Conservation (phyloP, 2,329 filamentous ascomycete genomes). For the Tympanopsis confertula region DNA sequence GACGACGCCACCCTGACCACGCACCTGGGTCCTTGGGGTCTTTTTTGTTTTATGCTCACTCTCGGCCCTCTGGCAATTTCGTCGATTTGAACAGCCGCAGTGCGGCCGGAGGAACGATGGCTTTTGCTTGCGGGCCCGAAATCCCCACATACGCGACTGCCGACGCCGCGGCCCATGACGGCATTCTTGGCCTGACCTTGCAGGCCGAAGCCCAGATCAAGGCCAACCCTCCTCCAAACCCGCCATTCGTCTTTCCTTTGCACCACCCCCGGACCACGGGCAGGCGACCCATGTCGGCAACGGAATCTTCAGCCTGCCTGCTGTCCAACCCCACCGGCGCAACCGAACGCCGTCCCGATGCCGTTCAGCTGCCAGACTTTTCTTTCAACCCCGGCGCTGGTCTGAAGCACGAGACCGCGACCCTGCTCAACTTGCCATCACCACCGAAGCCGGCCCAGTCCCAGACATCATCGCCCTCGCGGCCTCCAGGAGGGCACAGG, state of each 20-base stretch:
- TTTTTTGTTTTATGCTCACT: slow-evolving; percentile 7
- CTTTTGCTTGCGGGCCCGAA: neutral
- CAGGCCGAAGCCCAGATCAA: too few relatives aligned
- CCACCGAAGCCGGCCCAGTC: slow-evolving; percentile 44
- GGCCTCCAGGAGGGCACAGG: slow-evolving; percentile 48
- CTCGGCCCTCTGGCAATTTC: slow-evolving; percentile 17
- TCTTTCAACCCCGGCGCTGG: slow-evolving; percentile 30
- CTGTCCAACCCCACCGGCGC: slow-evolving; percentile 10
- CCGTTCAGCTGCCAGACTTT: slow-evolving; percentile 38
- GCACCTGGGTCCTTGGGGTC: too few relatives aligned
- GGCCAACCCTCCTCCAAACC: slow-evolving; percentile 49
- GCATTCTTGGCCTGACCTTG: too few relatives aligned
- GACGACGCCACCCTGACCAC: too few relatives aligned
- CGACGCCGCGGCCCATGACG: neutral
- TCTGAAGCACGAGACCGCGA: neutral
- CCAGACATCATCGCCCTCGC: slow-evolving; percentile 38
- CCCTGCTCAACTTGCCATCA: slow-evolving; percentile 25
- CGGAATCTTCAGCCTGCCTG: slow-evolving; percentile 10
- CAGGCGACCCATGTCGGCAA: slow-evolving; percentile 35
- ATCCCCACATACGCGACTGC: neutral
- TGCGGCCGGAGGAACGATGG: slow-evolving; percentile 1
- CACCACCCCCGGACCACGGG: slow-evolving; percentile 29
- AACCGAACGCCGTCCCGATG: slow-evolving; percentile 14
- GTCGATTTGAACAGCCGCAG: neutral
- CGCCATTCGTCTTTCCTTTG: slow-evolving; percentile 53